phyloP scores from a whole-genome alignment of 140 eudicot genomes.

The Anethum foeniculum region DNA sequence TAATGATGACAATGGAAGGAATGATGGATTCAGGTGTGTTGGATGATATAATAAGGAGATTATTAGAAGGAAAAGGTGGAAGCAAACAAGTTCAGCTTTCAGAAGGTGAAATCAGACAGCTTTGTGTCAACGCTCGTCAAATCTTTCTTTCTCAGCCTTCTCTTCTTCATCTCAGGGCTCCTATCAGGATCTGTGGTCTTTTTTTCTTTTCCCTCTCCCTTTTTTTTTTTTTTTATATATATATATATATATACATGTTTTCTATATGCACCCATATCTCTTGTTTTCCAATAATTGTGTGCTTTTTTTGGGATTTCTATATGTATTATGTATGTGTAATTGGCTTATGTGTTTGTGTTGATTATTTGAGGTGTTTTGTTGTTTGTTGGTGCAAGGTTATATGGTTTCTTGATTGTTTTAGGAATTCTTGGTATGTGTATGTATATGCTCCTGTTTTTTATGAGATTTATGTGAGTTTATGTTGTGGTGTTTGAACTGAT shows the following conservation, averaged over 20 bases:
- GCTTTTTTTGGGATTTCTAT: neutral
- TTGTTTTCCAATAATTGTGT: too few species aligned
- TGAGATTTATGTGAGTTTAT: neutral
- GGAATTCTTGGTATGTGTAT: neutral
- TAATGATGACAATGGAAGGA: conserved; percentile 67
- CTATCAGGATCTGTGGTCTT: conserved; percentile 86
- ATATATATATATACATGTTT: neutral
- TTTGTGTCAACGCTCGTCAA: conserved; percentile 85
- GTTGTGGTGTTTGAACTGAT: neutral
- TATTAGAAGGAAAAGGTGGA: conserved; percentile 76
- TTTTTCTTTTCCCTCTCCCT: neutral
- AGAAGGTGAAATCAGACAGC: conserved; percentile 87
- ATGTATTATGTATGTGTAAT: too few species aligned
- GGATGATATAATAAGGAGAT: conserved; percentile 69
- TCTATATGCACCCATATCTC: neutral
- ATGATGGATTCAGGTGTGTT: conserved; percentile 65
- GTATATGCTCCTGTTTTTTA: neutral
- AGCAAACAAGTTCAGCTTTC: conserved; percentile 87
- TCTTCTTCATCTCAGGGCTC: conserved; percentile 66
- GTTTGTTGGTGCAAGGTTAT: neutral
- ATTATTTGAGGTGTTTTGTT: too few species aligned
- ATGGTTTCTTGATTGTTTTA: neutral
- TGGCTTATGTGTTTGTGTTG: neutral
- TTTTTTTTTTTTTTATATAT: too few species aligned
- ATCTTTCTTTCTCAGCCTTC: conserved; percentile 72